Evolutionary conservation across 306 rosid species (phyloP), one percentile per base, ranked within the genome.

Genomic region (Astragalus glycyphyllos): DNA sequence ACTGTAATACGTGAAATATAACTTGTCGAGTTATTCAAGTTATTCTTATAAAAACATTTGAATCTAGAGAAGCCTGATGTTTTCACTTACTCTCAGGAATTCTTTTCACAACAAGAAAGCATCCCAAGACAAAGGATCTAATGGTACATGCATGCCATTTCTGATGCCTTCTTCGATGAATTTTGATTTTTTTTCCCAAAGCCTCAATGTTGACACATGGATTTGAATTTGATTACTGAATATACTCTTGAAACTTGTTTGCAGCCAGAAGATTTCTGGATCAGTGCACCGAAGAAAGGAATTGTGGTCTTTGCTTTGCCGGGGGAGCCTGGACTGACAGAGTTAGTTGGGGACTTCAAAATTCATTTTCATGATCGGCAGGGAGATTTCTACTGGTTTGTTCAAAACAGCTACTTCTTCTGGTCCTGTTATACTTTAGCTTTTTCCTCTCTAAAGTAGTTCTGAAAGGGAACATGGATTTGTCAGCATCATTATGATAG

Each of bases 341-440:
- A 89, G 83, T 71, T 94, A 69, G 70, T 10, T 55, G 99, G 99
- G 80, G 97, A 94, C 85, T 91, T 89, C 89, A 95, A 89, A 84
- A 82, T 95, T 75, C 86, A 89, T 64, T 95, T 95, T 65, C 88
- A 89, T 14, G 96, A 91, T 41, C 90, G 96, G 37, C 97, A 84
- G 59, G 99, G 99, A 82, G 99, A 95, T 80, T 95, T 95, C 84
- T 95, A 87, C 88, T 95, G 94, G 99, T 95, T 68, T 46, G 84
- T 74, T 69, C 23, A 11, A 9, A 38, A 61, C 68, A 55, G 34
- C 44, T 59, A 46, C 54, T 65, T 69, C 29, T 67, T 40, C 71
- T 42, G 38, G 0, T 37, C 38, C 38, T 53, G 11, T 29, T 64
- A 2, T 37, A 31, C 23, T 69, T 57, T 5, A 49, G 15, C 46